These are phyloP conservation scores for Fusarium temperatum DNA, from an alignment of 2,329 filamentous ascomycete genomes.

Conservation along the genomic window DNA sequence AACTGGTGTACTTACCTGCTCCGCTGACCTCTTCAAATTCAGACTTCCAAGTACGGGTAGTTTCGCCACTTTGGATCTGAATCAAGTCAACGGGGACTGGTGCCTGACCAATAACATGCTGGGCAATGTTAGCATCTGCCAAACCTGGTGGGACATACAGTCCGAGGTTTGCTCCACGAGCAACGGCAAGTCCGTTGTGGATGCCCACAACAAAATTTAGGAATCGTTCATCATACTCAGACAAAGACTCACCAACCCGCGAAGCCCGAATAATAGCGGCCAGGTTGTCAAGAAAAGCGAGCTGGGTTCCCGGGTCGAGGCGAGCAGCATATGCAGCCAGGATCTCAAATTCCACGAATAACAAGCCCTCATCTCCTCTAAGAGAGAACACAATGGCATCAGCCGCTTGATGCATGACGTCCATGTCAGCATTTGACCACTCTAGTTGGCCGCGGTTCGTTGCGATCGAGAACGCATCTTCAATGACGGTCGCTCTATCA, in stretches of 20 bases:
- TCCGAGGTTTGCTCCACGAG: too few relatives aligned
- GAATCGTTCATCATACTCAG: not conserved
- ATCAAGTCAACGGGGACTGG: accelerated
- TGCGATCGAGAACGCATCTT: not conserved
- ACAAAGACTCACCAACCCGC: not conserved
- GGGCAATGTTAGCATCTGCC: not conserved
- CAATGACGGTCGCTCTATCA: not conserved
- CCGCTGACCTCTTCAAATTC: not conserved
- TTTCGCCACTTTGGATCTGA: too few relatives aligned
- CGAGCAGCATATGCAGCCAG: not conserved
- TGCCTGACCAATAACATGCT: not conserved
- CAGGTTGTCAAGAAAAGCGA: not conserved
- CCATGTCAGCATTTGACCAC: not conserved
- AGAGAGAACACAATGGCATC: not conserved
- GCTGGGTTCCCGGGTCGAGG: not conserved
- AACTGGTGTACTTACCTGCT: not conserved
- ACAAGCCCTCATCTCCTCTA: not conserved
- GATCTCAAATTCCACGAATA: not conserved
- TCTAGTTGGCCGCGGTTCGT: not conserved
- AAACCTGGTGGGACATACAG: too few relatives aligned
- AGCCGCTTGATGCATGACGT: not conserved
- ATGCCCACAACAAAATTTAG: not conserved
- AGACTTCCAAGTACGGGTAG: not conserved
- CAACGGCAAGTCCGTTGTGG: not conserved
- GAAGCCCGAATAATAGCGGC: not conserved